Base-by-base conservation (phyloP, 1,284 basidiomycete genomes). In the Porphyrellus sp. region DNA sequence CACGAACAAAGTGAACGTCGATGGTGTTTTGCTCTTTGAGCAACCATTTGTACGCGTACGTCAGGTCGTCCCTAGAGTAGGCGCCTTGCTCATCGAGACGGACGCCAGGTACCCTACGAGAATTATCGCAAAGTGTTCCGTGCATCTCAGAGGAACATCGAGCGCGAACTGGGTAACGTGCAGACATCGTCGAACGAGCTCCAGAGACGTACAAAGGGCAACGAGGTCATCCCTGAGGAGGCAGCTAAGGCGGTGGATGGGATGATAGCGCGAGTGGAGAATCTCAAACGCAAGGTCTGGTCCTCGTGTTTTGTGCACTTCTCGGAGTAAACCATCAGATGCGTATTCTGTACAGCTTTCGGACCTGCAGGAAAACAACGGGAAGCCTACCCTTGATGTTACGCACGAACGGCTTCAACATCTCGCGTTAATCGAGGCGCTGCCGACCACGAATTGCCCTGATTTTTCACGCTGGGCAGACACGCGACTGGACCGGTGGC, bases 21-120 rank as follows among this genome's bases (percentile, higher is more conserved):
- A 93, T 47, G 90, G 89, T 2, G 77, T 88, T n/a, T 74, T 94
- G 59, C 79, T 94, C 48, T 88, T 95, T 55, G 92, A 95, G 69
- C 89, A 93, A 62, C 90, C 91, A 0, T 90, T 93, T 64, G 82
- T 81, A n/a, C 77, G 83, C 59, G 89, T 90, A 60, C 61, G 80
- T 68, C 55, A 21, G 31, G 49, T 53, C 43, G 42, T 52, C 46
- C 42, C 41, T 41, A 37, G 38, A 51, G 45, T 31, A 38, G 39
- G 38, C 28, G 46, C 33, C 46, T 31, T 41, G 45, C 57, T 55
- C 60, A 54, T 49, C 21, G 20, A 48, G 50, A 54, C 33, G 47
- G 53, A 55, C 47, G 33, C 44, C 58, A 93, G 90, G 87, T 92
- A 25, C 91, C 91, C 16, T 89, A 86, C 67, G 92, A 94, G 74